Conservation (phyloP, 352 stramenopile species). For the Globisporangium splendens region DNA sequence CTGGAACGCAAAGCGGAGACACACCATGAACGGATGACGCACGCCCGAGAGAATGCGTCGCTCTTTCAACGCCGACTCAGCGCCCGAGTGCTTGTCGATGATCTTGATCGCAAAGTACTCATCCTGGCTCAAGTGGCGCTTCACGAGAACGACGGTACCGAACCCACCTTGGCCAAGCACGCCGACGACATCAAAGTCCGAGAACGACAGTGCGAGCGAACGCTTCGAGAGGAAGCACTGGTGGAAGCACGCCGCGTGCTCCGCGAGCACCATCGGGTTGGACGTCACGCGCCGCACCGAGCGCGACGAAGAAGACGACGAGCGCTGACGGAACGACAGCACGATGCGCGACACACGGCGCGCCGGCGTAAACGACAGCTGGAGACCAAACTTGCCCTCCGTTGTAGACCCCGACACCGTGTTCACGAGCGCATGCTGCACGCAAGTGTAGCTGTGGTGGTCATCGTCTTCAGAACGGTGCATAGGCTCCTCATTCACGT, state of each 20-base stretch:
- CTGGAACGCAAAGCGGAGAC: slow-evolving; percentile 84
- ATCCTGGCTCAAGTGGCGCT: slow-evolving; percentile 68
- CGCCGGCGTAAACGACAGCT: slow-evolving; percentile 81
- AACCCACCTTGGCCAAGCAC: slow-evolving; percentile 81
- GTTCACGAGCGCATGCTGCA: slow-evolving; percentile 60
- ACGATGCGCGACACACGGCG: slow-evolving; percentile 80
- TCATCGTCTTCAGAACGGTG: slow-evolving; percentile 72
- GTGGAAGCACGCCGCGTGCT: slow-evolving; percentile 78
- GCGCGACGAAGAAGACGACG: slow-evolving; percentile 23
- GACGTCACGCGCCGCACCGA: slow-evolving; percentile 52
- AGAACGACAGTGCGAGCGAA: slow-evolving; percentile 78
- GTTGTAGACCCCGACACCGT: slow-evolving; percentile 77
- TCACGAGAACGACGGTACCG: slow-evolving; percentile 77
- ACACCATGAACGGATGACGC: slow-evolving; percentile 77
- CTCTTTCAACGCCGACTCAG: slow-evolving; percentile 73
- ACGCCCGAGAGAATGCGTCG: slow-evolving; percentile 72
- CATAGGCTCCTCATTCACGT: slow-evolving; percentile 40
- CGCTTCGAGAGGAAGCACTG: slow-evolving; percentile 81
- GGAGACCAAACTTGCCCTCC: slow-evolving; percentile 65
- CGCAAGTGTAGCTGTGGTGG: slow-evolving; percentile 63
- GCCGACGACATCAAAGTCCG: slow-evolving; percentile 81
- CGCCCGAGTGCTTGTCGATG: slow-evolving; percentile 79
- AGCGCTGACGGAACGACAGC: slow-evolving; percentile 77
- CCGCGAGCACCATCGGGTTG: slow-evolving; percentile 73
- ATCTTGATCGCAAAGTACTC: slow-evolving; percentile 89